phyloP scores from a whole-genome alignment of 2,329 filamentous ascomycete species.

The Biscogniauxia sp. region DNA sequence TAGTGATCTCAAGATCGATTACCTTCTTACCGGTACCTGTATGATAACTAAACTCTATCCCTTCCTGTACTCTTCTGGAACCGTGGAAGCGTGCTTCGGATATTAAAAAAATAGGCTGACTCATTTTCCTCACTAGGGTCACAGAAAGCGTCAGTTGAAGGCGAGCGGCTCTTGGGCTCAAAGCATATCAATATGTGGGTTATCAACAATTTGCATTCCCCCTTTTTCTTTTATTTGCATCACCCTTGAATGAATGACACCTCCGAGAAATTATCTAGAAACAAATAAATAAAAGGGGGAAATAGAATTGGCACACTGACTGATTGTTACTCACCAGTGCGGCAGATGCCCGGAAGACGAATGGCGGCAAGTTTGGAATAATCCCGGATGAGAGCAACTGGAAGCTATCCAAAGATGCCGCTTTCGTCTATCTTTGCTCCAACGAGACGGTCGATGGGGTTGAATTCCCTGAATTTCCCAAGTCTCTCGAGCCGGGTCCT shows the following conservation, averaged over 20 bases:
- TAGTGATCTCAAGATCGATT: slow-evolving; percentile 75
- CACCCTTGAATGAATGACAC: too few relatives aligned
- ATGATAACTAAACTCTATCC: too few relatives aligned
- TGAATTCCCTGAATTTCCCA: slow-evolving; percentile 74
- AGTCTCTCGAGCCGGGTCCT: slow-evolving; percentile 54
- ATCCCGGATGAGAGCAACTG: slow-evolving; percentile 76
- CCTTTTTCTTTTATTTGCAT: too few relatives aligned
- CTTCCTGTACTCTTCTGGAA: too few relatives aligned
- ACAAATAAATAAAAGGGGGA: too few relatives aligned
- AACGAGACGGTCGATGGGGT: slow-evolving; percentile 96
- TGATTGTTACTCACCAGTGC: slow-evolving; percentile 35
- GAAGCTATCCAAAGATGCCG: slow-evolving; percentile 64
- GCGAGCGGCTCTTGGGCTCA: slow-evolving; percentile 69
- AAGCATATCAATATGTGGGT: slow-evolving; percentile 70
- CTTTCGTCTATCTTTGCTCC: slow-evolving; percentile 85
- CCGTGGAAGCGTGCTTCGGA: too few relatives aligned
- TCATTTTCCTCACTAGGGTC: slow-evolving; percentile 50
- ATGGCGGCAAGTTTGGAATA: slow-evolving; percentile 77
- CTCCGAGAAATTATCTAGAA: too few relatives aligned
- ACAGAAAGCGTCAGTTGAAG: slow-evolving; percentile 82
- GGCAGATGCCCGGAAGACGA: slow-evolving; percentile 61
- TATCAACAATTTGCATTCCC: too few relatives aligned
- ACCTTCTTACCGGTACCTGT: slow-evolving; percentile 80
- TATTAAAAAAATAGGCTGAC: too few relatives aligned
- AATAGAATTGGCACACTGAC: too few relatives aligned